Conservation (phyloP, 768 basidiomycete species). For the Postia placenta region DNA sequence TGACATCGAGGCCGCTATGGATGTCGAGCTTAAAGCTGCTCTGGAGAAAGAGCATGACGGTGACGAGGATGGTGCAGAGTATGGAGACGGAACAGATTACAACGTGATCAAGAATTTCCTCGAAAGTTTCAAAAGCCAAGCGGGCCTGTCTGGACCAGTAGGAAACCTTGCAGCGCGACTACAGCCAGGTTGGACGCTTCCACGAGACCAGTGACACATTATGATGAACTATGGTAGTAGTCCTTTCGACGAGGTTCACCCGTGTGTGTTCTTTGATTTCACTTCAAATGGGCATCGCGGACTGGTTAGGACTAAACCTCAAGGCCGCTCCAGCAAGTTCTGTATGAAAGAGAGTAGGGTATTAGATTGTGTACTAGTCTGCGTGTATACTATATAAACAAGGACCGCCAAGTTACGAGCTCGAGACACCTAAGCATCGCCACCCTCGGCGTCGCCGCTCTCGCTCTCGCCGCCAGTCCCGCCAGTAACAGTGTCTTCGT, state of each 20-base stretch:
- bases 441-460: conserved; percentile 17
- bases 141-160: conserved; percentile 85
- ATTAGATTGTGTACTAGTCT: conserved; percentile 17
- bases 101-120: conserved; percentile 94
- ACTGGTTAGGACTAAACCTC: too few relatives aligned
- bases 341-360: conserved; percentile 14
- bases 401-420: conserved; percentile 1
- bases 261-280: not conserved
- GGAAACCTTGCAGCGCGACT: conserved; percentile 84
- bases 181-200: conserved; percentile 67
- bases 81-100: conserved; percentile 62
- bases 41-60: conserved; percentile 40
- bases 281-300: not conserved
- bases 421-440: conserved; percentile 8
- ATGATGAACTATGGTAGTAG: too few relatives aligned
- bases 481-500: conserved; percentile 12
- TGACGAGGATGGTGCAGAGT: conserved; percentile 48
- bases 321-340: too few relatives aligned
- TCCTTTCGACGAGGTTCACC: not conserved
- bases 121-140: conserved; percentile 93
- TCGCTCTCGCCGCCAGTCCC: conserved; percentile 14
- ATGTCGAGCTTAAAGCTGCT: conserved; percentile 69
- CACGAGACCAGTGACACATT: conserved; percentile 61
- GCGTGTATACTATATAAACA: conserved; percentile 9
- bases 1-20: conserved; percentile 85